Evolutionary conservation across 768 basidiomycete genomes (phyloP).

Genomic region (Pleurotus tuber-regium): DNA sequence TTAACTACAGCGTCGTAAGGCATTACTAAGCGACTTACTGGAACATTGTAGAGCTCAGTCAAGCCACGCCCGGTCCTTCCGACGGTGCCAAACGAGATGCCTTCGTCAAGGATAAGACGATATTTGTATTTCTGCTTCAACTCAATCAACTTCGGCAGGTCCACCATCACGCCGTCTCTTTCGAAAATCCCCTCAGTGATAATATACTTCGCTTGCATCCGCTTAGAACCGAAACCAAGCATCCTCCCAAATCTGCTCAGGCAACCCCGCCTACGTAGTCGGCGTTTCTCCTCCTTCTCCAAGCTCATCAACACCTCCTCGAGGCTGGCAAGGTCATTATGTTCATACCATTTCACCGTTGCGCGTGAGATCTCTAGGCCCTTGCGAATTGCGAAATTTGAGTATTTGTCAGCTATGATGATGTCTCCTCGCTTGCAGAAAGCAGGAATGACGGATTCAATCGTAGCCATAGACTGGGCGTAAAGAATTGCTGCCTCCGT

Average conservation of each 20-base stretch:
- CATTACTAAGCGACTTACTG: slow-evolving; percentile 47
- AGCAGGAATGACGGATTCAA: slow-evolving; percentile 92
- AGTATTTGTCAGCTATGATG: slow-evolving; percentile 97
- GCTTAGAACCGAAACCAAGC: background rate
- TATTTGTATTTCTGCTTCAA: slow-evolving; percentile 96
- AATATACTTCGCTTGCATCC: slow-evolving; percentile 61
- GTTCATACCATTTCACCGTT: slow-evolving; percentile 93
- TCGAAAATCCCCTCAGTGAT: slow-evolving; percentile 97
- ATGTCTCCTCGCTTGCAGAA: slow-evolving; percentile 98
- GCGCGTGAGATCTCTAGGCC: slow-evolving; percentile 92
- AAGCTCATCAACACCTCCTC: slow-evolving; percentile 83
- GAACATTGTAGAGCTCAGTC: slow-evolving; percentile 92
- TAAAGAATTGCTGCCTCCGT: slow-evolving; percentile 90
- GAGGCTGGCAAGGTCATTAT: slow-evolving; percentile 89
- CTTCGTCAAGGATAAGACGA: slow-evolving; percentile 91
- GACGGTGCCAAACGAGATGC: slow-evolving; percentile 88
- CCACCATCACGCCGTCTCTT: slow-evolving; percentile 88
- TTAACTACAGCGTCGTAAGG: background rate
- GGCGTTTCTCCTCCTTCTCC: slow-evolving; percentile 92
- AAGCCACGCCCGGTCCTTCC: slow-evolving; percentile 93
- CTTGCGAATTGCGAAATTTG: slow-evolving; percentile 94
- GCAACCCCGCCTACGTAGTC: slow-evolving; percentile 76
- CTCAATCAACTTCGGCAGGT: slow-evolving; percentile 92
- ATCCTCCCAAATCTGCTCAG: slow-evolving; percentile 53
- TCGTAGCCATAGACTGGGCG: slow-evolving; percentile 89